These are phyloP conservation scores for Fusarium paranaense DNA, from an alignment of 2,329 filamentous ascomycete genomes.

Conservation along the genomic window DNA sequence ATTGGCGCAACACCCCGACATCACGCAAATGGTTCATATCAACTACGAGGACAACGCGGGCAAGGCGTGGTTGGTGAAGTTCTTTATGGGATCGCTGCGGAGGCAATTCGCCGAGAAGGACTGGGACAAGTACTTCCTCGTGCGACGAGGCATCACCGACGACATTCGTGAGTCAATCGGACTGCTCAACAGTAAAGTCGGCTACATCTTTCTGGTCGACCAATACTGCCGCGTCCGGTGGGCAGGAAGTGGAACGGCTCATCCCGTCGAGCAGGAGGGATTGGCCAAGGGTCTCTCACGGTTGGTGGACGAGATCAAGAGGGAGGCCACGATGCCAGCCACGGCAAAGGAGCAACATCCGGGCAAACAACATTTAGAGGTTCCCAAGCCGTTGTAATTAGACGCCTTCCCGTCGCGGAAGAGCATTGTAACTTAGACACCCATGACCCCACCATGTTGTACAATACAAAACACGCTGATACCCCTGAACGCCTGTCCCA, in stretches of 20 bases:
- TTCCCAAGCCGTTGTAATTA: conserved; percentile 44
- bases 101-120: conserved; percentile 62
- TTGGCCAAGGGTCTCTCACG: conserved; percentile 73
- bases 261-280: conserved; percentile 73
- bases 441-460: conserved; percentile 43
- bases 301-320: conserved; percentile 69
- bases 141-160: conserved; percentile 68
- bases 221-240: conserved; percentile 89
- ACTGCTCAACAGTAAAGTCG: conserved; percentile 89
- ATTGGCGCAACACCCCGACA: conserved; percentile 63
- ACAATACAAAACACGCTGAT: conserved; percentile 52
- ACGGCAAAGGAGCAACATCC: conserved; percentile 50
- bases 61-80: conserved; percentile 68
- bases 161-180: conserved; percentile 73
- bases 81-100: conserved; percentile 68
- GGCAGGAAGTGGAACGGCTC: conserved; percentile 83
- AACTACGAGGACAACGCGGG: conserved; percentile 88
- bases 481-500: conserved; percentile 52
- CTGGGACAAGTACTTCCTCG: conserved; percentile 72
- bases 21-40: conserved; percentile 83
- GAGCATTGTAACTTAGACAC: conserved; percentile 42
- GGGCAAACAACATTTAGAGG: conserved; percentile 47
- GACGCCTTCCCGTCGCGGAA: conserved; percentile 25
- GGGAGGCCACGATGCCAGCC: conserved; percentile 49
- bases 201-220: conserved; percentile 93